Base-by-base conservation (phyloP, 2,329 filamentous ascomycete genomes). In the Claviceps sp. region DNA sequence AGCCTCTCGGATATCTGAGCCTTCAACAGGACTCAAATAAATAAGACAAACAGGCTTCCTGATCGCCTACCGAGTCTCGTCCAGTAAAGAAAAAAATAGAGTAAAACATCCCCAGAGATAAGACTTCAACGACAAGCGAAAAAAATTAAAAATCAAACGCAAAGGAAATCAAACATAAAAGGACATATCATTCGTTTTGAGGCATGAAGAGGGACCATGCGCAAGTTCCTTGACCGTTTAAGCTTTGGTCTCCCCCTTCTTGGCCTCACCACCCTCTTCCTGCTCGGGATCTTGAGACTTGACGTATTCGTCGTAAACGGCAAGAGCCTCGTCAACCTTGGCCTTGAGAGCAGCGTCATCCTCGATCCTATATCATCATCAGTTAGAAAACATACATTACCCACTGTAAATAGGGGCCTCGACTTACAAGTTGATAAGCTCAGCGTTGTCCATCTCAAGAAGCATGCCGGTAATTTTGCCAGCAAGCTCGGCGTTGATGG, bases 391-490 rank as follows among this genome's bases (percentile, higher is more conserved):
- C 44, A 13, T 16, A 24, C 4, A 14, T 38, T 7, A 24, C 8
- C 26, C 24, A 40, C 16, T 24, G 16, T 16, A 44, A 10, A 22
- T 34, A 22, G n/a, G 16, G 5, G 4, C 52, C 45, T 55, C 34
- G 58, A 87, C 90, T 87, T 85, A 95, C 88, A 98, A 81, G 73
- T 87, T 88, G 66, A 98, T 80, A 62, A 98, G 77, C 76, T 98
- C 93, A 53, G 78, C 69, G 73, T 97, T 97, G 64, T 97, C 93
- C 93, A 98, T 98, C 81, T 98, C 93, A 63, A 98, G 74, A 64
- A 98, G 85, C 93, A 98, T 98, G 73, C 93, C 93, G 56, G 93
- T 98, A 70, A 98, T 97, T 84, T 98, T 98, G 68, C 93, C 93
- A 57, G 93, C 93, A 64, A 98, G 79, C 64, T 96, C 90, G 55